Evolutionary conservation across 768 basidiomycete genomes (phyloP), one percentile per base, ranked within the genome.

Genomic region (Tulasnella sp.): DNA sequence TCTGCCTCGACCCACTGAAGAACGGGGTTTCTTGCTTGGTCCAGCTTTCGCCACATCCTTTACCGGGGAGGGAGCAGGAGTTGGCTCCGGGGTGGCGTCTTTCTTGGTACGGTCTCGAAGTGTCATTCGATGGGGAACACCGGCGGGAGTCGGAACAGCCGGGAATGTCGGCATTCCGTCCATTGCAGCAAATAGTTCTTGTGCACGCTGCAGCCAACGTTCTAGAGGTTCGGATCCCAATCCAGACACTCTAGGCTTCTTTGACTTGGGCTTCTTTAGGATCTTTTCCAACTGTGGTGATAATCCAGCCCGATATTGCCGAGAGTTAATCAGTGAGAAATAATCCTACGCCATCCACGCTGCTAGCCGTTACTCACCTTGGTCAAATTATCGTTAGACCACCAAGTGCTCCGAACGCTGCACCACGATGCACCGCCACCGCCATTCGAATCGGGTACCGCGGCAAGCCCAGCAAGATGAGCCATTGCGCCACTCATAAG

Each of bases 401-500:
- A 94, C 92, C 93, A 94, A 1, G 52, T 37, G n/a, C 81, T 83
- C 11, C 79, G 78, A 9, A 80, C 70, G 7, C 71, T 71, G 49
- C 49, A 45, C 52, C 42, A 73, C 1, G 25, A 3, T 73, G 72
- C 36, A 38, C 69, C 22, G 40, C 69, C 69, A 64, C 58, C 58
- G 58, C 58, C 58, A 34, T 25, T 64, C 15, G 31, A 64, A n/a
- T 70, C 38, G 69, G 14, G 22, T 34, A 25, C 75, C 34, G 36
- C 77, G 25, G 77, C 85, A 29, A 98, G 83, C 4, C 96, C 96
- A 8, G 85, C 84, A 1, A 97, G 82, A 81, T 95, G 92, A 0
- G 94, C 92, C 88, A 95, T 89, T 0, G 91, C 87, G 0, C 92
- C 97, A 78, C 92, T 94, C 7, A 85, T 89, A 74, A 99, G 85